These are phyloP conservation scores for Colletotrichum graminicola DNA, from an alignment of 2,329 filamentous ascomycete genomes.

Conservation along the genomic window DNA sequence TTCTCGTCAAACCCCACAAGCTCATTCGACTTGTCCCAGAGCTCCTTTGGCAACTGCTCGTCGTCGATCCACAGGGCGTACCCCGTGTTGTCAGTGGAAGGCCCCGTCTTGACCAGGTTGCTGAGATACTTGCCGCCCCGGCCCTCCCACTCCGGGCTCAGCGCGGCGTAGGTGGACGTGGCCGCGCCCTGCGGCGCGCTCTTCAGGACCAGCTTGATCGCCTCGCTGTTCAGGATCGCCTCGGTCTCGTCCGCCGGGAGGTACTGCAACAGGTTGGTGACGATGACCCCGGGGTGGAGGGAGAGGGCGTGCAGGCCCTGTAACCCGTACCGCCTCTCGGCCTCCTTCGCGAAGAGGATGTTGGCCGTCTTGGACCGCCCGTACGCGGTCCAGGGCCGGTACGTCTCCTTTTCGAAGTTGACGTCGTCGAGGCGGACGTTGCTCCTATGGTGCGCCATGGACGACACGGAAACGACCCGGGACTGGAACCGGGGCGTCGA, in stretches of 20 bases:
- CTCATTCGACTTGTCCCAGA: constrained; percentile 7
- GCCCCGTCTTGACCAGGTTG: not conserved
- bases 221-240: not conserved
- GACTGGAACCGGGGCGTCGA: constrained; percentile 54
- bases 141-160: constrained; percentile 52
- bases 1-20: constrained; percentile 2
- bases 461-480: constrained; percentile 61
- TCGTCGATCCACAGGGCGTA: constrained; percentile 43
- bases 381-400: constrained; percentile 56
- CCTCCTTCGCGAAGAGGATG: constrained; percentile 56
- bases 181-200: constrained; percentile 56
- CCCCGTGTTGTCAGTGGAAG: constrained; percentile 2
- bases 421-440: constrained; percentile 50
- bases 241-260: not conserved
- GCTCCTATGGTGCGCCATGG: constrained; percentile 54
- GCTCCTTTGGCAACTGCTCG: not conserved
- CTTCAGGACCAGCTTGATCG: not conserved
- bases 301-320: constrained; percentile 56
- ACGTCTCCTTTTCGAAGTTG: constrained; percentile 43
- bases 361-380: constrained; percentile 64
- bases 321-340: constrained; percentile 39
- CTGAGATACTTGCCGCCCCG: constrained; percentile 55
- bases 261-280: not conserved
- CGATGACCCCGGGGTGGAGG: constrained; percentile 59
- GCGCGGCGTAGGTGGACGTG: constrained; percentile 54